phyloP scores from a whole-genome alignment of 768 basidiomycete genomes.

The Lactarius sanguifluus region DNA sequence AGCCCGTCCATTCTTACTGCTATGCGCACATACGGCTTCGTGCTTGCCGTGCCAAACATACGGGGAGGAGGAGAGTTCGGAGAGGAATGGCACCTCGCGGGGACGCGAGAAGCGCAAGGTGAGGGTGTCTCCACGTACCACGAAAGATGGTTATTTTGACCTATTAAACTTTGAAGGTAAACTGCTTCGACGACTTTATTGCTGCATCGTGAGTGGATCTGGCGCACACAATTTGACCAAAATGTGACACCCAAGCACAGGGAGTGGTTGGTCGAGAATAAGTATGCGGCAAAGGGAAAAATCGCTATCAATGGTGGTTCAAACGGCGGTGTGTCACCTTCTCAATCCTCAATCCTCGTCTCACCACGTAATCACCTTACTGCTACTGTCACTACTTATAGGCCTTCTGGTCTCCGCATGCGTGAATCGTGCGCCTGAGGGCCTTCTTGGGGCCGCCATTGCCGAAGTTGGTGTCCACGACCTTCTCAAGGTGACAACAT shows the following conservation, averaged over 20 bases:
- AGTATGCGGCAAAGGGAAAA: conserved; percentile 66
- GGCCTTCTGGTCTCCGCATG: conserved; percentile 85
- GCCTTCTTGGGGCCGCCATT: conserved; percentile 72
- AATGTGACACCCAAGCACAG: conserved; percentile 37
- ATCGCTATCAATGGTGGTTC: conserved; percentile 78
- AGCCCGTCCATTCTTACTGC: conserved; percentile 70
- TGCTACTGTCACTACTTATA: conserved; percentile 30
- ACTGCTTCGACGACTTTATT: conserved; percentile 82
- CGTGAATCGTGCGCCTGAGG: conserved; percentile 74
- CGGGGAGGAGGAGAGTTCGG: conserved; percentile 74
- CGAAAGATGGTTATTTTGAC: no score
- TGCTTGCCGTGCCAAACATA: conserved; percentile 55
- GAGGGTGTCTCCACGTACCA: not conserved
- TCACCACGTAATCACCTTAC: not conserved
- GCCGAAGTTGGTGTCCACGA: conserved; percentile 84
- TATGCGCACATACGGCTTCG: conserved; percentile 64
- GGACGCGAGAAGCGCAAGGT: conserved; percentile 73
- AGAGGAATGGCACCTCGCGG: conserved; percentile 80
- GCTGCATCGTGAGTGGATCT: conserved; percentile 61
- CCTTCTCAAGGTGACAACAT: conserved; percentile 60
- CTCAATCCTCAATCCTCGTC: not conserved
- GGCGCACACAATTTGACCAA: not conserved
- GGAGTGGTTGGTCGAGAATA: conserved; percentile 69
- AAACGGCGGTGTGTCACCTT: conserved; percentile 61
- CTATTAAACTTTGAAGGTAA: conserved; percentile 44